phyloP scores from a whole-genome alignment of 208 protist genomes.

The Acanthamoeba comandoni region DNA sequence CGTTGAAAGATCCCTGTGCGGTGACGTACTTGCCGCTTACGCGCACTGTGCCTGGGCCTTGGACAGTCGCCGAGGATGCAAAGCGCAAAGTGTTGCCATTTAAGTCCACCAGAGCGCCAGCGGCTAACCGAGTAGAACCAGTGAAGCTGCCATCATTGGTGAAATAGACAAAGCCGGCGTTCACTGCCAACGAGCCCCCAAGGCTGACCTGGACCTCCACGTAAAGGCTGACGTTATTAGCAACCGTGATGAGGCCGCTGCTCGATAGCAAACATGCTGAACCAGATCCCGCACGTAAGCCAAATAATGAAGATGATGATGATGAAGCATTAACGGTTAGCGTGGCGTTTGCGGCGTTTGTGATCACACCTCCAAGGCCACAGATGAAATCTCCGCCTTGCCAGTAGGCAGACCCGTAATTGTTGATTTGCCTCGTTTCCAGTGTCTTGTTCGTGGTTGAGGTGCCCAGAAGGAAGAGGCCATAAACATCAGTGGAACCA shows the following conservation, averaged over 20 bases:
- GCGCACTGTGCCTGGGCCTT: constrained; percentile 18
- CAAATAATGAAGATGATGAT: not conserved
- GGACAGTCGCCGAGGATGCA: not conserved
- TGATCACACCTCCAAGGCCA: not conserved
- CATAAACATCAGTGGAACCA: constrained; percentile 7
- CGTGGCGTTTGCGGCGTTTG: not conserved
- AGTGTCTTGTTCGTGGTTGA: constrained; percentile 13
- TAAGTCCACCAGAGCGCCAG: not conserved
- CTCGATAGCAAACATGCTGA: not conserved
- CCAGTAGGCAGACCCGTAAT: not conserved
- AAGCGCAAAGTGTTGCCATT: not conserved
- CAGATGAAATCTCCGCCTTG: constrained; percentile 12
- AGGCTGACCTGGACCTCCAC: constrained; percentile 12
- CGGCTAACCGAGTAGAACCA: constrained; percentile 1
- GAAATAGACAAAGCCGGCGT: constrained; percentile 33
- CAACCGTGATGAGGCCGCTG: constrained; percentile 40
- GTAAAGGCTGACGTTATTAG: not conserved
- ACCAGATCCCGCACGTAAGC: constrained; percentile 2
- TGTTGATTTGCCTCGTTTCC: not conserved
- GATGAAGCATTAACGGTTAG: constrained; percentile 32
- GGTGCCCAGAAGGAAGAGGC: constrained; percentile 29
- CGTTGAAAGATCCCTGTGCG: constrained; percentile 7
- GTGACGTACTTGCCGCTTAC: constrained; percentile 2
- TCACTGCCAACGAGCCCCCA: constrained; percentile 3
- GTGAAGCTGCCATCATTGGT: constrained; percentile 22